Conservation (phyloP, 2,329 filamentous ascomycete genomes). For the Berkeleyomyces rouxiae region DNA sequence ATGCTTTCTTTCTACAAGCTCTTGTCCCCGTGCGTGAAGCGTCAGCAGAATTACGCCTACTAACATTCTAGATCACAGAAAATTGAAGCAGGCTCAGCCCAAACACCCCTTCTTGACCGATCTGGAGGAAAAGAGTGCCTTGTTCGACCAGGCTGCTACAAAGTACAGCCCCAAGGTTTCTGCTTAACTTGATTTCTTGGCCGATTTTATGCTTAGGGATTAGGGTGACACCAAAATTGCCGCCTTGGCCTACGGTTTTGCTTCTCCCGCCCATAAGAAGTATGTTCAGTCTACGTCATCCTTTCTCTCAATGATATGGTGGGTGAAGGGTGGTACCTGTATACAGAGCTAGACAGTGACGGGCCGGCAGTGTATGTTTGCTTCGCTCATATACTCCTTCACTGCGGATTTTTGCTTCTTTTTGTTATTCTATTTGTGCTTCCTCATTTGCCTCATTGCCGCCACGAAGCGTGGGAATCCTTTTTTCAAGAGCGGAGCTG, state of each 20-base stretch:
- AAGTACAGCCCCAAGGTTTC: slow-evolving; percentile 74
- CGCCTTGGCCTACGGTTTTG: neutral
- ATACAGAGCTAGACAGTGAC: neutral
- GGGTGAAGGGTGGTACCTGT: too few relatives aligned
- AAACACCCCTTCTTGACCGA: slow-evolving; percentile 58
- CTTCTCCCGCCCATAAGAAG: neutral
- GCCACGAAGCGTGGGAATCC: neutral
- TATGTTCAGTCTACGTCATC: neutral
- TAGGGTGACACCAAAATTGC: neutral
- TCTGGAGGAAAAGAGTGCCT: slow-evolving; percentile 65
- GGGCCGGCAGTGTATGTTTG: neutral
- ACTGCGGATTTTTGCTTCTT: neutral
- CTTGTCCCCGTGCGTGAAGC: neutral
- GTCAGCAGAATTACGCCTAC: neutral
- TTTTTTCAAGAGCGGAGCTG: neutral
- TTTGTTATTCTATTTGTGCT: neutral
- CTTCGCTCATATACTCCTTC: neutral
- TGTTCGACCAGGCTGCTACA: slow-evolving; percentile 70
- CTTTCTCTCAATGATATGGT: too few relatives aligned
- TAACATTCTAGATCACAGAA: slow-evolving; percentile 24
- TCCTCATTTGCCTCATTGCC: neutral
- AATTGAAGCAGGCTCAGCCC: slow-evolving; percentile 40
- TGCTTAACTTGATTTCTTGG: neutral
- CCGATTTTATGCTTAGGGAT: neutral
- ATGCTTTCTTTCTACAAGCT: too few relatives aligned